Evolutionary conservation across 176 grass and related monocot genomes (phyloP).

Genomic region (Elymus sibiricus): DNA sequence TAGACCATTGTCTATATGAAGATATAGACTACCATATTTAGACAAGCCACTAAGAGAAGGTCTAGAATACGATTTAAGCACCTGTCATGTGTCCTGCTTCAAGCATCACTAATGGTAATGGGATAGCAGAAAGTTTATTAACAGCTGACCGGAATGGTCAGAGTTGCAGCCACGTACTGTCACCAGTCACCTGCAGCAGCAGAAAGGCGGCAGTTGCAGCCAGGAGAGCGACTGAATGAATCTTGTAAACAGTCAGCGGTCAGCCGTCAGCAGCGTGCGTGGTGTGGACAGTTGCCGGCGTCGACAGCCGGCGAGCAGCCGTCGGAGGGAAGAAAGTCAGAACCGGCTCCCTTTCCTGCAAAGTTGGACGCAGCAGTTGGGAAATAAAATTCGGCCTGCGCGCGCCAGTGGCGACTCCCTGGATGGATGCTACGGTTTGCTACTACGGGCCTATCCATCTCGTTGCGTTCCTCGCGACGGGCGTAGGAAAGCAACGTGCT

Average conservation of each 20-base stretch:
- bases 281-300: not conserved
- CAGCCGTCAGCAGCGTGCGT: not conserved
- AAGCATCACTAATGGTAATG: too few species aligned
- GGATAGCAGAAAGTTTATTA: not conserved
- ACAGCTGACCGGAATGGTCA: not conserved
- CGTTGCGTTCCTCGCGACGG: not conserved
- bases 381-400: slow-evolving; percentile 31
- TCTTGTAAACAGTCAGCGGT: too few species aligned
- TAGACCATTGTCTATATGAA: too few species aligned
- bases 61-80: too few species aligned
- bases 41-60: too few species aligned
- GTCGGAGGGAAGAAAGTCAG: not conserved
- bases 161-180: too few species aligned
- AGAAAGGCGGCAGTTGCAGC: too few species aligned
- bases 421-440: not conserved
- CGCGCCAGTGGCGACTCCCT: slow-evolving; percentile 6
- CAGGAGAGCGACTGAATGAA: too few species aligned
- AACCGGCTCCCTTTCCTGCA: slow-evolving; percentile 31
- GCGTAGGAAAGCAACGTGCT: slow-evolving; percentile 31
- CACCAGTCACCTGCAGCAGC: too few species aligned
- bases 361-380: slow-evolving; percentile 53
- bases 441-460: not conserved
- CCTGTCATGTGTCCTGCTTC: too few species aligned
- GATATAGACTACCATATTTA: too few species aligned
- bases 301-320: slow-evolving; percentile 12